phyloP scores from a whole-genome alignment of 805 yeast genomes.

The Saccharomycopsis sp. region DNA sequence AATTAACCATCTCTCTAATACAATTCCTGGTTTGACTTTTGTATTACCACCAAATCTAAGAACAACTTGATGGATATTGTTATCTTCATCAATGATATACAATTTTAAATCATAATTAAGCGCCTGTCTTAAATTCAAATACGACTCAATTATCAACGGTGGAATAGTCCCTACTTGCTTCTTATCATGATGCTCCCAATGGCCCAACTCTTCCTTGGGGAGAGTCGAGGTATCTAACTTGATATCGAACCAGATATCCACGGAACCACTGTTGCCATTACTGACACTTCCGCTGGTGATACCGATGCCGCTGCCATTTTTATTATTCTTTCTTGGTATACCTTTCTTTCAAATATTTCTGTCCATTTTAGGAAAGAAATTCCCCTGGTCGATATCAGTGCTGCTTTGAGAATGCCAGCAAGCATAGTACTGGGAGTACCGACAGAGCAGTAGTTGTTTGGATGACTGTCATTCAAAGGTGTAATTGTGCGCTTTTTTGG shows the following conservation, averaged over 20 bases:
- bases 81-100: conserved; percentile 28
- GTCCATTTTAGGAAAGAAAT: no score
- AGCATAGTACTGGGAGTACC: no score
- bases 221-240: neutral
- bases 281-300: no score
- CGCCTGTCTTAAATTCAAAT: conserved; percentile 9
- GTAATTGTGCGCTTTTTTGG: no score
- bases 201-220: conserved; percentile 6
- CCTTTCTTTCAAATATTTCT: no score
- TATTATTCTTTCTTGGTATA: no score
- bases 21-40: conserved; percentile 12
- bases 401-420: no score
- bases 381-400: no score
- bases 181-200: conserved; percentile 8
- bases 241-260: conserved; percentile 9
- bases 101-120: conserved; percentile 29
- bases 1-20: conserved; percentile 17
- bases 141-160: conserved; percentile 6
- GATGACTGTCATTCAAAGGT: no score
- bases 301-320: no score
- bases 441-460: no score
- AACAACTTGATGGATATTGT: neutral
- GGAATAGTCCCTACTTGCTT: neutral
- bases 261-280: no score
- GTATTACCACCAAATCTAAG: neutral